Base-by-base conservation (phyloP, 1,284 basidiomycete genomes). In the Xerocomus minutiporus region DNA sequence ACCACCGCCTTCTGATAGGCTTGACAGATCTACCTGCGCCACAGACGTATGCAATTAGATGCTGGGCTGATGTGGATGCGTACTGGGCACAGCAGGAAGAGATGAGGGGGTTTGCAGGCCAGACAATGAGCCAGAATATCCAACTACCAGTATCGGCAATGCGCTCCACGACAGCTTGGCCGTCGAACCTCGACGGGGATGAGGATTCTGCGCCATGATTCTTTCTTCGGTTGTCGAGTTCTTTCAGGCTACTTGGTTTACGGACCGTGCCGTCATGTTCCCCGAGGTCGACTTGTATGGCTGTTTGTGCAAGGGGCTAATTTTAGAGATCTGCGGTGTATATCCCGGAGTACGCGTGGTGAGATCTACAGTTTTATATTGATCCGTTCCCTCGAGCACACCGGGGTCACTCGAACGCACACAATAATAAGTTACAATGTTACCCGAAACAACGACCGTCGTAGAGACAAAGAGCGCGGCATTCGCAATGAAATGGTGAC, bases 121-220 rank as follows among this genome's bases (percentile, higher is more conserved):
- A 65, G 56, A 57, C 42, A 61, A 57, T 15, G 46, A 45, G 32
- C 25, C 53, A 51, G 43, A 45, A 55, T 25, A 54, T 54, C 46
- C 51, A 58, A 46, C 58, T 60, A 59, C 58, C 72, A 41, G 66
- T 76, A 31, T 79, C 76, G 55, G 72, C 72, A 56, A 76, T 78
- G 66, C 75, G 77, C 47, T 79, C 73, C 50, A 77, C 75, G 47
- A 71, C 64, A 39, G 58, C 57, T 47, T 75, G 75, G 75, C 59
- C 68, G 54, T 62, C 60, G 50, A 56, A 65, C 56, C 59, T 65
- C 52, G 67, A 71, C 61, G 60, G 59, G 50, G 57, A 62, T 59
- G 53, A 48, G 52, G 64, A 66, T 48, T 36, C 34, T 46, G 39
- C 29, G 32, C 48, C 50, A 49, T 59, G 17, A 52, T 52, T 57